phyloP scores from a whole-genome alignment of 371 early-diverging fungal species.

The Dichotomocladium elegans region DNA sequence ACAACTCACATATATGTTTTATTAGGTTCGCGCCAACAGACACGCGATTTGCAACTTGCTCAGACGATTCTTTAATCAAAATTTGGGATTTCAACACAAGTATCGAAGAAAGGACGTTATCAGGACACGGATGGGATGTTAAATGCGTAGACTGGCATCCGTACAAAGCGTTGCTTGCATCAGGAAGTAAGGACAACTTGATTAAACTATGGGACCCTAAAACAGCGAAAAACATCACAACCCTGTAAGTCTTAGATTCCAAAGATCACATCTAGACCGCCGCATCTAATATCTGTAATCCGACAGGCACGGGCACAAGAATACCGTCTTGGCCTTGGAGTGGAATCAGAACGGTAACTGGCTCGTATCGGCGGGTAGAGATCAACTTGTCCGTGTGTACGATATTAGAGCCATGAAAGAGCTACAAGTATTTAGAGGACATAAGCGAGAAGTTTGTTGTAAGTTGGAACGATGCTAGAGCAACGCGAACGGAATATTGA shows the following conservation, averaged over 20 bases:
- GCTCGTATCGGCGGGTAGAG: conserved; percentile 94
- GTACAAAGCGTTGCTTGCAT: conserved; percentile 91
- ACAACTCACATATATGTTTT: too few relatives aligned
- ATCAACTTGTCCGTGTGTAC: conserved; percentile 93
- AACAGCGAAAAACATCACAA: conserved; percentile 82
- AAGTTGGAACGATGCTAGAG: conserved; percentile 33
- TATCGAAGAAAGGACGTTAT: conserved; percentile 79
- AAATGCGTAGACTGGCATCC: conserved; percentile 99
- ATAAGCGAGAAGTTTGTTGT: conserved; percentile 94
- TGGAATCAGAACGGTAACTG: conserved; percentile 99
- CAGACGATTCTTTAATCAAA: conserved; percentile 97
- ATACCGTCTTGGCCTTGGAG: conserved; percentile 87
- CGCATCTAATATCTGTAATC: background rate
- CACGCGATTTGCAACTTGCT: conserved; percentile 95
- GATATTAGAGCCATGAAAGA: conserved; percentile 98
- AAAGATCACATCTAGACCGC: background rate
- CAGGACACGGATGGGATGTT: conserved; percentile 99
- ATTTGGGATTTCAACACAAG: conserved; percentile 96
- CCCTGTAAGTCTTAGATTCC: conserved; percentile 64
- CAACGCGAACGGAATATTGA: background rate
- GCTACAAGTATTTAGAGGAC: conserved; percentile 87
- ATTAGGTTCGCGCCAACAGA: conserved; percentile 63
- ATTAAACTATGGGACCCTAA: conserved; percentile 99
- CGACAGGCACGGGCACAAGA: conserved; percentile 93
- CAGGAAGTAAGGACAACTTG: conserved; percentile 98